A percentile compares a stretch with the other conserved stretches of the same genome.
Evolutionary conservation across 2,329 filamentous ascomycete genomes (phyloP).

Genomic region (Ophiostoma sp.): DNA sequence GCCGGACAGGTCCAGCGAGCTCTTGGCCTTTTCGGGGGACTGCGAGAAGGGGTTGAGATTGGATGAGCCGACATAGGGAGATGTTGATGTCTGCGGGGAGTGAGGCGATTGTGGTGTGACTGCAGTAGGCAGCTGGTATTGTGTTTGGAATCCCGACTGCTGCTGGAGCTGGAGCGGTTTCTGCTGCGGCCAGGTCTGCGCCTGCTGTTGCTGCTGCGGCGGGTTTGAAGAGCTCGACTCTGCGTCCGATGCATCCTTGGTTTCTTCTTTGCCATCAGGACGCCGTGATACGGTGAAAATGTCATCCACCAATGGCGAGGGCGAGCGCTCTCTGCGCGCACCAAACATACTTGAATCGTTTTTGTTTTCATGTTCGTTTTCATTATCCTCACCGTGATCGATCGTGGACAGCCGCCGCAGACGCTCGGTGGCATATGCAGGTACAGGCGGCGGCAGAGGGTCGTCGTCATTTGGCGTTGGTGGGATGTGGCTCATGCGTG

Average conservation of each 20-base stretch:
- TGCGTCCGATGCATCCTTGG: neutral
- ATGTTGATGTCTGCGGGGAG: conserved; percentile 30
- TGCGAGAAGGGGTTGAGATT: conserved; percentile 27
- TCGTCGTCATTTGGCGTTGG: conserved; percentile 42
- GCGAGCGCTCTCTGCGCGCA: conserved; percentile 54
- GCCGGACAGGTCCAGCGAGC: conserved; percentile 45
- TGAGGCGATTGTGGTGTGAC: conserved; percentile 16
- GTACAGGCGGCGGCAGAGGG: conserved; percentile 42
- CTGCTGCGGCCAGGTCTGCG: neutral
- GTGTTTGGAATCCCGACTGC: neutral
- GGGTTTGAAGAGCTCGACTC: conserved; percentile 14
- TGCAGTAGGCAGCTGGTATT: neutral
- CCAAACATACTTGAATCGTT: conserved; percentile 43
- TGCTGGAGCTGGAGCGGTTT: neutral
- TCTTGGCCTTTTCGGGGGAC: conserved; percentile 44
- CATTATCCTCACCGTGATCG: conserved; percentile 29
- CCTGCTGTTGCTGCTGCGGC: neutral
- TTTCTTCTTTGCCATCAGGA: conserved; percentile 4
- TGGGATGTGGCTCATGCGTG: conserved; percentile 62
- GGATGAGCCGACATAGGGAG: conserved; percentile 33
- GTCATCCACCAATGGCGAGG: conserved; percentile 41
- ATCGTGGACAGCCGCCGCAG: conserved; percentile 24
- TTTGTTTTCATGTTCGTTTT: conserved; percentile 36
- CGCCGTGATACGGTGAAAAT: neutral
- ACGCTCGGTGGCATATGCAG: conserved; percentile 41